Conservation (phyloP, 1,284 basidiomycete species). For the Blastosporella zonata region DNA sequence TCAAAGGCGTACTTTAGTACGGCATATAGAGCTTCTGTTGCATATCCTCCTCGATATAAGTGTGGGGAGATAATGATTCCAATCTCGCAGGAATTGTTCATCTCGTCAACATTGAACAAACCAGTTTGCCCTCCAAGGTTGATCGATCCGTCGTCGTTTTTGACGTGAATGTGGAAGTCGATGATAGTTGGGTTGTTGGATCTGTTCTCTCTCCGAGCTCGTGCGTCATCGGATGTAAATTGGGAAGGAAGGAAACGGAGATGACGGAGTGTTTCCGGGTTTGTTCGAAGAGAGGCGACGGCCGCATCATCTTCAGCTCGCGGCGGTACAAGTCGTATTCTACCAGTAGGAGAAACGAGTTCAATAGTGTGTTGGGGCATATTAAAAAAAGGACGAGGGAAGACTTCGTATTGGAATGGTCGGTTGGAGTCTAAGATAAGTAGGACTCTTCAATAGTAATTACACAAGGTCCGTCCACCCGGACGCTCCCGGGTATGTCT, state of each 20-base stretch:
- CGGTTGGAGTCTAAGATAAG: neutral
- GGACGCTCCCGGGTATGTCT: no score
- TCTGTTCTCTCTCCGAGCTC: conserved; percentile 32
- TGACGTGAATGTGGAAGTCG: conserved; percentile 36
- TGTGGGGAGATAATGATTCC: conserved; percentile 40
- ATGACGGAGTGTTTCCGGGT: conserved; percentile 36
- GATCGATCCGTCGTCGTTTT: conserved; percentile 23
- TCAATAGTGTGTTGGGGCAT: conserved; percentile 25
- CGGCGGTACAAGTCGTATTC: conserved; percentile 36
- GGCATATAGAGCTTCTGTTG: conserved; percentile 40
- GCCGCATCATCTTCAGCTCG: conserved; percentile 33
- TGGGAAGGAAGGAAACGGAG: conserved; percentile 37
- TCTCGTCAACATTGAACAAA: conserved; percentile 36
- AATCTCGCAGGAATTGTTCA: conserved; percentile 34
- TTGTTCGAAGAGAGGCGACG: conserved; percentile 33
- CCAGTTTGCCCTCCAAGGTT: conserved; percentile 35
- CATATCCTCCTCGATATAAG: conserved; percentile 34
- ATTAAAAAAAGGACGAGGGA: neutral
- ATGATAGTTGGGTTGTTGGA: conserved; percentile 30
- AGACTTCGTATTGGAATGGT: neutral
- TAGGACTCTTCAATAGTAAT: neutral
- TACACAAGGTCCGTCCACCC: no score
- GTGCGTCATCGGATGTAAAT: conserved; percentile 33
- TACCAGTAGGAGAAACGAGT: conserved; percentile 37
- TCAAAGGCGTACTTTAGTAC: conserved; percentile 39